Evolutionary conservation across 345 rosid species (phyloP), one percentile per base, ranked within the genome.

Genomic region (Erucastrum elatum): DNA sequence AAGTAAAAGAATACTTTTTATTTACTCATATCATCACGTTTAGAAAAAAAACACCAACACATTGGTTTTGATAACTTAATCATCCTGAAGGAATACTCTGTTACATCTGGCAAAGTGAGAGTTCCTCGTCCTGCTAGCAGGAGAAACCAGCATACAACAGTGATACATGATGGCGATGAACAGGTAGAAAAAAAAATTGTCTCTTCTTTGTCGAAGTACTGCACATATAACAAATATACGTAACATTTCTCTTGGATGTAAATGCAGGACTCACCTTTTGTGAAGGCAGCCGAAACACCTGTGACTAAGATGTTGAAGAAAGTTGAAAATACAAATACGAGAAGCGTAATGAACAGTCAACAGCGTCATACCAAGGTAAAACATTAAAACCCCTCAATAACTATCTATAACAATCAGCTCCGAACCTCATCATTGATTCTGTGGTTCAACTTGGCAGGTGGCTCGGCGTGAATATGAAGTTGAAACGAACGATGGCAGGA

Each of bases 291-390:
- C 69, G 90, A 85, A 81, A 86, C 91, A 65, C 98, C 93, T 26
- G 89, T 87, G 68, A 78, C 90, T 64, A 87, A 85, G 65, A 63
- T 87, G 75, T 75, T 88, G 80, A 90, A 88, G 76, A 84, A 76
- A 80, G 89, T 78, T 39, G 89, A 83, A 66, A 86, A 81, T 61
- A 81, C 62, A 6, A 87, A 90, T 70, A 60, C 85, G 10, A 88
- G 89, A 80, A 85, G 81, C 70, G 71, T 75, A 62, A 78, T 84
- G 80, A 80, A 75, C 81, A 81, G 84, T 73, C 90, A 93, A 33
- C 87, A 86, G 85, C 91, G 85, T 80, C 87, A 86, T 60, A 91
- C 84, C 90, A 93, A 93, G 89, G 98, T 87, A 46, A 76, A 70
- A 27, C 25, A 10, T 21, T 21, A 21, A 21, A 21, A 21, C 21